Evolutionary conservation across 306 rosid species (phyloP).

Genomic region (Quercus engelmannii): DNA sequence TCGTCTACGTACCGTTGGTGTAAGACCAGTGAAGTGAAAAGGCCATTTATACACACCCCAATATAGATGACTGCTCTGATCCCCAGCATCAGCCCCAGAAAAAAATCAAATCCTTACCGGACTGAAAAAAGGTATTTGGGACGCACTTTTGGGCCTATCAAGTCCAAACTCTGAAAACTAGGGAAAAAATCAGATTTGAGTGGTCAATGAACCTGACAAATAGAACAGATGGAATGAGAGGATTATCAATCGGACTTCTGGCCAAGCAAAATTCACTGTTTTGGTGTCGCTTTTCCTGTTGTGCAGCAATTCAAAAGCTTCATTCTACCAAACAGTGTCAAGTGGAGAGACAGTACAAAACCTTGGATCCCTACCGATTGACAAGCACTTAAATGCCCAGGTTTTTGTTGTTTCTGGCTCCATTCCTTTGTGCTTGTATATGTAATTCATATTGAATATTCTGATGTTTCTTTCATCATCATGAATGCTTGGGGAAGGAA

Average conservation of each 20-base stretch:
- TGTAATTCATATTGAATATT: neutral
- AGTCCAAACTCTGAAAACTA: constrained; percentile 8
- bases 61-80: constrained; percentile 8
- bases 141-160: constrained; percentile 14
- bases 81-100: neutral
- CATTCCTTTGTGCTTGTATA: neutral
- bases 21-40: constrained; percentile 70
- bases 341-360: neutral
- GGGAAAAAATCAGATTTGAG: neutral
- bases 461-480: neutral
- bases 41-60: neutral
- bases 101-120: neutral
- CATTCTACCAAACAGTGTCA: constrained; percentile 9
- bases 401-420: neutral
- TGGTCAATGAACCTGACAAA: neutral
- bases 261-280: constrained; percentile 9
- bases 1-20: constrained; percentile 76
- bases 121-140: neutral
- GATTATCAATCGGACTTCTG: neutral
- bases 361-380: neutral
- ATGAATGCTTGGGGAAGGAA: neutral
- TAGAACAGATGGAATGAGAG: neutral
- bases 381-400: neutral
- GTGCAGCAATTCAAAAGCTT: constrained; percentile 11
- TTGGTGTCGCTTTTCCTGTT: constrained; percentile 11